phyloP scores from a whole-genome alignment of 1,139 yeast genomes.

The Zygotorulaspora mrakii region DNA sequence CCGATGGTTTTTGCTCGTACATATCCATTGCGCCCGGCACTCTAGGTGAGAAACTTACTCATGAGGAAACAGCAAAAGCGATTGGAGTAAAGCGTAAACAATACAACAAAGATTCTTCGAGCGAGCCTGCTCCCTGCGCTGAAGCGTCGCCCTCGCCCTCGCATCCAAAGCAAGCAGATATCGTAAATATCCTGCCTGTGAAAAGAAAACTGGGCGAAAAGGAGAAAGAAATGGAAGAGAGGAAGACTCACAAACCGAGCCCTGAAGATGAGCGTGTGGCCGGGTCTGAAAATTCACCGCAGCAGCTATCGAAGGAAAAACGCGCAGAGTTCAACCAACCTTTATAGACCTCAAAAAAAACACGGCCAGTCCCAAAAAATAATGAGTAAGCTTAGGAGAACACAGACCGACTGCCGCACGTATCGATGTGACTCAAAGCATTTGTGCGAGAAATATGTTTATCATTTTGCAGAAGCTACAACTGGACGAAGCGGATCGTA shows the following conservation, averaged over 20 bases:
- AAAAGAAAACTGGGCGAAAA: slow-evolving; percentile 14
- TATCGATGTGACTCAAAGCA: too few relatives aligned
- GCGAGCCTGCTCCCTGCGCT: neutral
- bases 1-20: slow-evolving; percentile 89
- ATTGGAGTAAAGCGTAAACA: neutral
- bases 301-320: slow-evolving; percentile 11
- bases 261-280: neutral
- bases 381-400: too few relatives aligned
- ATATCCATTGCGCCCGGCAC: slow-evolving; percentile 49
- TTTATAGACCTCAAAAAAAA: too few relatives aligned
- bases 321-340: slow-evolving; percentile 22
- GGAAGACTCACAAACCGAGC: slow-evolving; percentile 1
- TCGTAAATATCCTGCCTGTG: slow-evolving; percentile 26
- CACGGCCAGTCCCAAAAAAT: too few relatives aligned
- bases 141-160: neutral
- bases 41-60: slow-evolving; percentile 45
- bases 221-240: too few relatives aligned
- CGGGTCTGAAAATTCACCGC: neutral
- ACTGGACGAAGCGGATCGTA: too few relatives aligned
- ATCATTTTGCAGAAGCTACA: too few relatives aligned
- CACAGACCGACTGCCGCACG: too few relatives aligned
- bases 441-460: too few relatives aligned
- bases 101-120: neutral
- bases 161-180: slow-evolving; percentile 8
- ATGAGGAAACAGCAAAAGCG: slow-evolving; percentile 1